These are phyloP conservation scores for Takashimella tepidaria DNA, from an alignment of 1,284 basidiomycete genomes.

Conservation along the genomic window DNA sequence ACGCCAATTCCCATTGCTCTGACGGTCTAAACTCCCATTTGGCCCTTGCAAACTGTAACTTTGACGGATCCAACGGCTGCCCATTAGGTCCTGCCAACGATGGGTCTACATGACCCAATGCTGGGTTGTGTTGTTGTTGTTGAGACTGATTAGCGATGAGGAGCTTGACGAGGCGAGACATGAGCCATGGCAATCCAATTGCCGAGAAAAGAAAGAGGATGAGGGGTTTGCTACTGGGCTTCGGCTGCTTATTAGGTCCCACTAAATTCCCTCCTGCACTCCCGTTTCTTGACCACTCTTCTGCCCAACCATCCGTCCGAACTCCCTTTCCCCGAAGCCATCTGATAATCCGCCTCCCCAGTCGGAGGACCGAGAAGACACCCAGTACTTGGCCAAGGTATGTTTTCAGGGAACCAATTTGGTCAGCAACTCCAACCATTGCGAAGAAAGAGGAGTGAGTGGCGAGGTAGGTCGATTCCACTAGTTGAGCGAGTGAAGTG, in stretches of 20 bases:
- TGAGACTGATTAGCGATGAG: constrained; percentile 62
- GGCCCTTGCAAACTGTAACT: constrained; percentile 81
- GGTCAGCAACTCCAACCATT: constrained; percentile 96
- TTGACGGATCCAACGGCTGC: constrained; percentile 50
- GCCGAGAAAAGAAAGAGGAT: constrained; percentile 94
- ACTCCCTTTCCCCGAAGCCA: constrained; percentile 55
- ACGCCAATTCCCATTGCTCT: constrained; percentile 69
- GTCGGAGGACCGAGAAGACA: constrained; percentile 80
- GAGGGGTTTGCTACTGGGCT: constrained; percentile 81
- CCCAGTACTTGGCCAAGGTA: constrained; percentile 91
- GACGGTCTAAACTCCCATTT: constrained; percentile 72
- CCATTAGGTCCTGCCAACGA: constrained; percentile 30
- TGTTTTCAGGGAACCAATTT: constrained; percentile 84
- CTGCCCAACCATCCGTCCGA: constrained; percentile 41
- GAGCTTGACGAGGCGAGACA: constrained; percentile 81
- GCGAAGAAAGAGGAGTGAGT: constrained; percentile 98
- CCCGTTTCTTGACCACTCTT: constrained; percentile 40
- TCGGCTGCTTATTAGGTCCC: constrained; percentile 48
- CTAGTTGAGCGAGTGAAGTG: constrained; percentile 92
- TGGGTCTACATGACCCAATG: not conserved
- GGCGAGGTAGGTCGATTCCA: constrained; percentile 97
- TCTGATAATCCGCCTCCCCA: constrained; percentile 51
- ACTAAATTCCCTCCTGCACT: constrained; percentile 7
- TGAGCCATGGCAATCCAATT: constrained; percentile 87
- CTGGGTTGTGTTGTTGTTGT: constrained; percentile 22